Base-by-base conservation (phyloP, 2,329 filamentous ascomycete species). In the Leptosphaerulina australis region DNA sequence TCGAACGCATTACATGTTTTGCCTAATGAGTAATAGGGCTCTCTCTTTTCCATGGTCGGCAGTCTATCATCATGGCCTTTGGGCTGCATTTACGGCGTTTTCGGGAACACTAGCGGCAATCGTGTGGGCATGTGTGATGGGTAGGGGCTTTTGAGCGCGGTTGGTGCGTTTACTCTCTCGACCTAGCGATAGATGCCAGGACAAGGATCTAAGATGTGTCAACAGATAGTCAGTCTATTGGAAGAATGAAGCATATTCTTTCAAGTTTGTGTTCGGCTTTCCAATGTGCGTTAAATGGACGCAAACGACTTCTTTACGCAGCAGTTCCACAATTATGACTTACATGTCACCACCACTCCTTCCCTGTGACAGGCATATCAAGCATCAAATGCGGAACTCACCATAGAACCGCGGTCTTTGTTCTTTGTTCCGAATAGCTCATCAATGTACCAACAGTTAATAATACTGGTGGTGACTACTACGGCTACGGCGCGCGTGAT, bases 1-100 rank as follows among this genome's bases (percentile, higher is more conserved):
- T 44, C 22, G 22, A 46, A 28, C 35, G 34, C 34, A 34, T 46
- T 29, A 41, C 25, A 28, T 41, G 28, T 30, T 33, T 47, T 34
- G 37, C 31, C 37, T 53, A 43, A 51, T 39, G 44, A 39, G 18
- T 44, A 22, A 47, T 35, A 44, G 33, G 20, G 24, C 31, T 26
- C 17, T 34, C 35, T 50, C 28, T 37, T 47, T 44, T 38, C 34
- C 29, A 47, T 24, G 28, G 44, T 30, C 24, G 50, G 33, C 34
- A 44, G 38, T 46, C 28, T 43, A 18, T 37, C 44, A 30, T 41
- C 33, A 39, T 47, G 15, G 43, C 38, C 33, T 22, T 43, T 48
- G 43, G 44, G 43, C 50, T 51, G 41, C 48, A 51, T 51, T 37
- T 33, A 37, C 26, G 48, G 48, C 48, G 48, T 51, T 39, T 35